A percentile compares a stretch with the other conserved stretches of the same genome.
These are phyloP conservation scores for Delonix regia DNA, from an alignment of 306 rosid genomes.

Conservation along the genomic window DNA sequence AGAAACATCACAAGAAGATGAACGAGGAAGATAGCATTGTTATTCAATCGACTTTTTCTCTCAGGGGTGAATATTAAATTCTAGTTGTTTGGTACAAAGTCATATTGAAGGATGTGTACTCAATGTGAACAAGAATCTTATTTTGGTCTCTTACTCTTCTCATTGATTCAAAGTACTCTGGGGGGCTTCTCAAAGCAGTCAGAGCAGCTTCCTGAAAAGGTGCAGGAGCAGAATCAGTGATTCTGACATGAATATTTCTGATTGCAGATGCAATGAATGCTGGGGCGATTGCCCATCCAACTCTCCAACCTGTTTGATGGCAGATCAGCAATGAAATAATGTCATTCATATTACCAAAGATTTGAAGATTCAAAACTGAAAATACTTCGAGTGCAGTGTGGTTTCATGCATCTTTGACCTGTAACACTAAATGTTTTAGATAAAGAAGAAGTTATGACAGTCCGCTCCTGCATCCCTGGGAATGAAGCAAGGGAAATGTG, in stretches of 20 bases:
- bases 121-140: not conserved
- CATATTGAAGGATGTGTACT: slow-evolving; percentile 3
- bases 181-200: slow-evolving; percentile 73
- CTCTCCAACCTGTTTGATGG: slow-evolving; percentile 78
- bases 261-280: slow-evolving; percentile 71
- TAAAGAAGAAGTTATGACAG: slow-evolving; percentile 81
- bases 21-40: slow-evolving; percentile 5
- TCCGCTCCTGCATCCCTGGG: slow-evolving; percentile 80
- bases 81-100: not conserved
- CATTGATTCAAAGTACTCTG: slow-evolving; percentile 63
- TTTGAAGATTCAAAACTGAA: not conserved
- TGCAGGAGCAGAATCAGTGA: slow-evolving; percentile 85
- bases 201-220: slow-evolving; percentile 94
- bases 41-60: not conserved
- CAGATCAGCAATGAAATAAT: slow-evolving; percentile 25
- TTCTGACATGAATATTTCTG: slow-evolving; percentile 66
- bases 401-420: slow-evolving; percentile 42
- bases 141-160: slow-evolving; percentile 52
- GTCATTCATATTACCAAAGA: slow-evolving; percentile 14
- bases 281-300: slow-evolving; percentile 98
- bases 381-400: slow-evolving; percentile 1
- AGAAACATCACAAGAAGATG: slow-evolving; percentile 13
- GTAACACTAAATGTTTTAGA: slow-evolving; percentile 83
- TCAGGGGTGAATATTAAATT: slow-evolving; percentile 4
- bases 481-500: slow-evolving; percentile 81